Conservation (phyloP, 75 land plant genomes). For the Sequoiadendron giganteum region DNA sequence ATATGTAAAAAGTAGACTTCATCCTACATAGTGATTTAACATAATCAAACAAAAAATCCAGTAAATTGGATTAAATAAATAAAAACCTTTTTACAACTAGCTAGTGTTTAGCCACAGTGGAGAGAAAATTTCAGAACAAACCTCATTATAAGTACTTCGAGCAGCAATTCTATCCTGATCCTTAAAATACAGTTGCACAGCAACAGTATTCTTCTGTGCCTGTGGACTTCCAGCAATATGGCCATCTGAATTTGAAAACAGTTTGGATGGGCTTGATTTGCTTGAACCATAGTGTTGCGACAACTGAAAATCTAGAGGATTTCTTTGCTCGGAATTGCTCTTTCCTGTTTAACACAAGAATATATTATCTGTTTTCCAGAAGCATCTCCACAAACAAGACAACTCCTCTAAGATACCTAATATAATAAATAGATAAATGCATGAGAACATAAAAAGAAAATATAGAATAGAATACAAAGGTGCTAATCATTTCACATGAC, state of each 20-base stretch:
- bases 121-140: neutral
- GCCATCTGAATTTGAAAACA: neutral
- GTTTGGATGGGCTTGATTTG: slow-evolving; percentile 6
- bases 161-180: slow-evolving; percentile 31
- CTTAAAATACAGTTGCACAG: slow-evolving; percentile 26
- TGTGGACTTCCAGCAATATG: slow-evolving; percentile 6
- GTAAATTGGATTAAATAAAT: neutral
- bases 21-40: neutral
- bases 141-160: slow-evolving; percentile 32
- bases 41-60: neutral
- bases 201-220: neutral
- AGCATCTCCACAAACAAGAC: neutral
- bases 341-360: neutral
- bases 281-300: neutral
- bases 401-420: neutral
- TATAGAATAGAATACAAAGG: neutral
- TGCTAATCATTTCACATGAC: neutral
- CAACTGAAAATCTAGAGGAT: neutral
- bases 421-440: neutral
- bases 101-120: neutral
- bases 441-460: neutral
- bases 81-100: neutral
- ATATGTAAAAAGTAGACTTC: neutral
- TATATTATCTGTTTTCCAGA: neutral
- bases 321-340: neutral